Evolutionary conservation across 2,329 filamentous ascomycete genomes (phyloP).

Genomic region (Dryadomyces quercivorus): DNA sequence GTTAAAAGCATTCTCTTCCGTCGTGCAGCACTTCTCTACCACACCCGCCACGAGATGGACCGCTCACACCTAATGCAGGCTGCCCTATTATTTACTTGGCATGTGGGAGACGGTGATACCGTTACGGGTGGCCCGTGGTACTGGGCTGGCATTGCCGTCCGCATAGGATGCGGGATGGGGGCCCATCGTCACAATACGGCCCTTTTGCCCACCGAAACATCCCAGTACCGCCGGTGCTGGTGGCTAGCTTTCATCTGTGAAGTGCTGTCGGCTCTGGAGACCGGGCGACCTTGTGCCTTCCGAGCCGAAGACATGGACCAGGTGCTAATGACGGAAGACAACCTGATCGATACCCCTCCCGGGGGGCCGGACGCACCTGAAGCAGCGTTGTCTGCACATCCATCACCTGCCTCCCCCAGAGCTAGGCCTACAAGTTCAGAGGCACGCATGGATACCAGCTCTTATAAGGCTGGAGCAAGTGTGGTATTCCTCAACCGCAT

Average conservation of each 20-base stretch:
- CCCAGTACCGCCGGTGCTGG: conserved; percentile 3
- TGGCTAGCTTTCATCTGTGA: conserved; percentile 6
- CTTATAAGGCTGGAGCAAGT: not conserved
- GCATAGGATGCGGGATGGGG: conserved; percentile 18
- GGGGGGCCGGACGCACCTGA: too few species aligned
- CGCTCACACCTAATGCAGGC: conserved; percentile 16
- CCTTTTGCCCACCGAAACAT: not conserved
- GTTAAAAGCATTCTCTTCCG: conserved; percentile 16
- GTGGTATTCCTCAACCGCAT: not conserved
- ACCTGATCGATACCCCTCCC: not conserved
- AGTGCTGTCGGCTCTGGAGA: conserved; percentile 6
- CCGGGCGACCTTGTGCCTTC: conserved; percentile 5
- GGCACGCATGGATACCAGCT: not conserved
- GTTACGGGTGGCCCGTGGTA: conserved; percentile 14
- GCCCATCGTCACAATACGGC: conserved; percentile 13
- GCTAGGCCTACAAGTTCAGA: not conserved
- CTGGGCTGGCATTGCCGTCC: conserved; percentile 16
- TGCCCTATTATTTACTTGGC: conserved; percentile 17
- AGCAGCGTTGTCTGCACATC: not conserved
- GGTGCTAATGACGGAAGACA: not conserved
- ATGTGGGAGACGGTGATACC: conserved; percentile 14
- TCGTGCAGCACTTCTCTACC: conserved; percentile 16
- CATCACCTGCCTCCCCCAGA: not conserved
- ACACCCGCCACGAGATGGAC: conserved; percentile 17
- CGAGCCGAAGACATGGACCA: conserved; percentile 2